Percentiles rank a stretch among this genome's conserved stretches.
Evolutionary conservation across 176 grass and related monocot genomes (phyloP).

Genomic region (Carex cristatella): DNA sequence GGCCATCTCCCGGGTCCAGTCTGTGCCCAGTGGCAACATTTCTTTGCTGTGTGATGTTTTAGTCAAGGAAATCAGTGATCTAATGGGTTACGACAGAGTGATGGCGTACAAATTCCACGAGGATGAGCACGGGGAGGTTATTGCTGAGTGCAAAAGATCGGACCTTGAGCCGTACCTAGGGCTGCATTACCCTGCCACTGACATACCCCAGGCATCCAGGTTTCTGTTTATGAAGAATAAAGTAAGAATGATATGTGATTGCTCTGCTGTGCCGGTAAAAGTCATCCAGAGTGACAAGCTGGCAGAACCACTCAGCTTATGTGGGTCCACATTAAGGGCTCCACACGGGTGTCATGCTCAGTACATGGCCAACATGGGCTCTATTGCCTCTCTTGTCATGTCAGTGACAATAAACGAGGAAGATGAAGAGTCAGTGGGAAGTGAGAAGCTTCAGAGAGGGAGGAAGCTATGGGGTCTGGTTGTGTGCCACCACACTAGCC

Average conservation of each 20-base stretch:
- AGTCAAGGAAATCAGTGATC: conserved; percentile 75
- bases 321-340: conserved; percentile 79
- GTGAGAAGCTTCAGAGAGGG: conserved; percentile 46
- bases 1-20: conserved; percentile 86
- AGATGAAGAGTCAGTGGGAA: conserved; percentile 44
- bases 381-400: conserved; percentile 84
- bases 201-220: conserved; percentile 81
- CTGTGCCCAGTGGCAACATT: conserved; percentile 80
- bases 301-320: conserved; percentile 54
- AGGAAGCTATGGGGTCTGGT: conserved; percentile 86
- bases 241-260: conserved; percentile 90
- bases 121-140: conserved; percentile 93
- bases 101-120: conserved; percentile 98
- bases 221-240: conserved; percentile 99
- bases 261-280: conserved; percentile 45
- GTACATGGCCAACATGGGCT: conserved; percentile 98
- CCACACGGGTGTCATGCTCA: conserved; percentile 88
- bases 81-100: conserved; percentile 84
- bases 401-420: conserved; percentile 76
- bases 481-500: conserved; percentile 82
- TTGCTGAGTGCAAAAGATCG: conserved; percentile 75
- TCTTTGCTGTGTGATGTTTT: conserved; percentile 87
- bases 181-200: conserved; percentile 91
- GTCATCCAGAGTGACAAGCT: conserved; percentile 73
- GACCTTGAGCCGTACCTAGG: conserved; percentile 90